phyloP scores from a whole-genome alignment of 345 rosid genomes.

The Eucalyptus rudis region DNA sequence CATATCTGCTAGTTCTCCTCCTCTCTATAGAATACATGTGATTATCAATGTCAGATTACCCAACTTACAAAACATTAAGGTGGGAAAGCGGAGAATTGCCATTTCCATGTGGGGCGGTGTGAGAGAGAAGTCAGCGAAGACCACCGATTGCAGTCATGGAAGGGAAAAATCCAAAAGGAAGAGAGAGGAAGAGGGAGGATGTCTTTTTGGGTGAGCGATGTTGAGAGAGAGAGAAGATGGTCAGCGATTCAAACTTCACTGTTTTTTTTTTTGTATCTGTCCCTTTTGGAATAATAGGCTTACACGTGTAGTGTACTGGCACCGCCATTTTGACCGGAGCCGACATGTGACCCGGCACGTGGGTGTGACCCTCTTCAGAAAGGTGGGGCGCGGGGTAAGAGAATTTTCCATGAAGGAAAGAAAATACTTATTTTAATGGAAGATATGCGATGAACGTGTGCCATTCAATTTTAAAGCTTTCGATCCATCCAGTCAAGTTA shows the following conservation, averaged over 20 bases:
- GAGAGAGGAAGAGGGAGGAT: neutral
- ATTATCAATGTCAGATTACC: neutral
- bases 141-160: neutral
- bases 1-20: neutral
- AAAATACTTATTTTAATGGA: neutral
- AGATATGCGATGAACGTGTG: neutral
- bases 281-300: slow-evolving; percentile 6
- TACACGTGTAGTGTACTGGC: slow-evolving; percentile 50
- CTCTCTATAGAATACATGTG: neutral
- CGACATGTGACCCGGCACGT: slow-evolving; percentile 49
- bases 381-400: neutral
- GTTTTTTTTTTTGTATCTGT: neutral
- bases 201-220: neutral
- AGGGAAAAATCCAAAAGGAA: neutral
- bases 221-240: neutral
- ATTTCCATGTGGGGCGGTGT: neutral
- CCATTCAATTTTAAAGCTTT: neutral
- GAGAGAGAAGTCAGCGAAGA: slow-evolving; percentile 38
- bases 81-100: neutral
- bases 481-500: neutral
- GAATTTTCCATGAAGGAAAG: neutral
- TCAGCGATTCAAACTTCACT: neutral
- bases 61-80: neutral
- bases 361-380: slow-evolving; percentile 4
- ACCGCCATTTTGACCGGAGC: slow-evolving; percentile 82